A percentile compares a stretch with the other conserved stretches of the same genome.
These are phyloP conservation scores for Aphanomyces euteiches DNA, from an alignment of 352 stramenopile genomes.

Conservation along the genomic window DNA sequence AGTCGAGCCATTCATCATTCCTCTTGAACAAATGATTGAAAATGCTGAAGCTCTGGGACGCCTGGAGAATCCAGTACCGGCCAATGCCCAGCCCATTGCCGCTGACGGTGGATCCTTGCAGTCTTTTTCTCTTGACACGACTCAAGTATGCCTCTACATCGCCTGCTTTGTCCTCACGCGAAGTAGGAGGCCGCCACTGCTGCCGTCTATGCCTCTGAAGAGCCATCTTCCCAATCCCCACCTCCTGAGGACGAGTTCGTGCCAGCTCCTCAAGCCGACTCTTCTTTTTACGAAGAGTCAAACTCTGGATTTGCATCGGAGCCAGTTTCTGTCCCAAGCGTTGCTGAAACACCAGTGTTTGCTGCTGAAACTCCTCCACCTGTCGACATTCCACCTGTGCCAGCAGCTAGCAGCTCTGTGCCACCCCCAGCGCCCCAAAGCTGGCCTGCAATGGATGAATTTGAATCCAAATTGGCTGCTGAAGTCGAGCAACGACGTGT, in stretches of 20 bases:
- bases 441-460: conserved; percentile 26
- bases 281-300: conserved; percentile 24
- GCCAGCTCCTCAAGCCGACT: neutral
- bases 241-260: conserved; percentile 20
- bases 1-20: conserved; percentile 44
- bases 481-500: conserved; percentile 22
- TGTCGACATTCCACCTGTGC: neutral
- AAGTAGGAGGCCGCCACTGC: conserved; percentile 10
- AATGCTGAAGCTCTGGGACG: conserved; percentile 37
- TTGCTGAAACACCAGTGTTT: neutral
- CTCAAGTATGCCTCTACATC: conserved; percentile 38
- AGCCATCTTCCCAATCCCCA: neutral
- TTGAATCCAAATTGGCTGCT: conserved; percentile 20
- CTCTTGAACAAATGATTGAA: conserved; percentile 44
- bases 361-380: neutral
- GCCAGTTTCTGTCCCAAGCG: too few species aligned
- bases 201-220: neutral
- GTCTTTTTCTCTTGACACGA: conserved; percentile 66
- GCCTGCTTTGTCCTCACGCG: neutral
- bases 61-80: conserved; percentile 62
- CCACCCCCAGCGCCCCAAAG: neutral
- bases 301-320: neutral
- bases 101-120: conserved; percentile 39
- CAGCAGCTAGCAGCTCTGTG: too few species aligned
- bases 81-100: conserved; percentile 30